phyloP scores from a whole-genome alignment of 2,329 filamentous ascomycete species.

The Ascochyta rabiei region DNA sequence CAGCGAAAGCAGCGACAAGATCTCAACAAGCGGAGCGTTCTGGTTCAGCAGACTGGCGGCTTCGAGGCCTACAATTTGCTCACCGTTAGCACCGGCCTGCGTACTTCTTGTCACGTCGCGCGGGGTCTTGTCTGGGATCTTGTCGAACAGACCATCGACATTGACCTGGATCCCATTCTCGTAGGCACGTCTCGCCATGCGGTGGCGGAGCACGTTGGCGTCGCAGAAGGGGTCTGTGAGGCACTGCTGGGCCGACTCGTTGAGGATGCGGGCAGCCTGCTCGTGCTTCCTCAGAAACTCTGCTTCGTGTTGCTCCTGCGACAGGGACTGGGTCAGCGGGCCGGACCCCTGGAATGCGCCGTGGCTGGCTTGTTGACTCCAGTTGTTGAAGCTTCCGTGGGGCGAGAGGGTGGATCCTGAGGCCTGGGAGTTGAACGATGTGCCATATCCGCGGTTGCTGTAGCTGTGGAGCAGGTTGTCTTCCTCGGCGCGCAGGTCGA shows the following conservation, averaged over 20 bases:
- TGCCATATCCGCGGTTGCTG: slow-evolving; percentile 56
- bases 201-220: slow-evolving; percentile 63
- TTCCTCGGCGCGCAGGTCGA: slow-evolving; percentile 86
- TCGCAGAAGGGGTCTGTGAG: slow-evolving; percentile 75
- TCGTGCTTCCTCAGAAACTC: slow-evolving; percentile 70
- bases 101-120: slow-evolving; percentile 45
- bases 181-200: slow-evolving; percentile 62
- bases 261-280: slow-evolving; percentile 67
- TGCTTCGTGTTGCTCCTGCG: slow-evolving; percentile 70
- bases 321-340: slow-evolving; percentile 59
- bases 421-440: slow-evolving; percentile 52
- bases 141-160: slow-evolving; percentile 60
- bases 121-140: slow-evolving; percentile 41
- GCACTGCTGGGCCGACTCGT: slow-evolving; percentile 68
- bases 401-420: slow-evolving; percentile 45
- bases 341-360: slow-evolving; percentile 49
- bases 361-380: slow-evolving; percentile 48
- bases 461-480: slow-evolving; percentile 76
- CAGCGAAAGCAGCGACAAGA: slow-evolving; percentile 81
- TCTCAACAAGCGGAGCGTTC: slow-evolving; percentile 77
- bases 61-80: slow-evolving; percentile 62
- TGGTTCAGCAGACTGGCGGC: slow-evolving; percentile 68
- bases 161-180: slow-evolving; percentile 66
- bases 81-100: slow-evolving; percentile 64
- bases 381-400: slow-evolving; percentile 55